Conservation (phyloP, 2,329 filamentous ascomycete species). For the Cadophora luteo-olivacea region DNA sequence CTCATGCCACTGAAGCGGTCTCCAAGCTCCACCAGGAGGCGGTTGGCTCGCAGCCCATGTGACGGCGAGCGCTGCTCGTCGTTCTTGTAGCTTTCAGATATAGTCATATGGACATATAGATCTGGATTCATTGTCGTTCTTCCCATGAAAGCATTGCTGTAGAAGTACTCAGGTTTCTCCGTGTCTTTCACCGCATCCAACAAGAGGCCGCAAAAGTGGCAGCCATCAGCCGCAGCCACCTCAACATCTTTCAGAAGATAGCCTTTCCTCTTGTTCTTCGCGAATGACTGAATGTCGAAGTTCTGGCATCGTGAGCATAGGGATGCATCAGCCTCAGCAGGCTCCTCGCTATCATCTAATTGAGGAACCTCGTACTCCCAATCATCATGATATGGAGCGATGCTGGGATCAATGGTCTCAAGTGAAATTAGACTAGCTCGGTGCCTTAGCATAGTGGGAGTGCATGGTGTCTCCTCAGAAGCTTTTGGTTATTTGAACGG, state of each 20-base stretch:
- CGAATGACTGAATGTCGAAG: slow-evolving; percentile 20
- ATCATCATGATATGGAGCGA: slow-evolving; percentile 12
- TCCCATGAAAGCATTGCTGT: slow-evolving; percentile 9
- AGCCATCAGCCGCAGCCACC: slow-evolving; percentile 2
- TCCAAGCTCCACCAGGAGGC: slow-evolving; percentile 14
- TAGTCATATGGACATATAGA: slow-evolving; percentile 22
- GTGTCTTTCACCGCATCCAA: slow-evolving; percentile 19
- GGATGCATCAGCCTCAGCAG: not conserved
- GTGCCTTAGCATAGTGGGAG: not conserved
- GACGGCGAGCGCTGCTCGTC: not conserved
- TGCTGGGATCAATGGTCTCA: not conserved
- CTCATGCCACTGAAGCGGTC: slow-evolving; percentile 17
- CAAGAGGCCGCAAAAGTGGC: slow-evolving; percentile 15
- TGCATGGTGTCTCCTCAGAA: not conserved
- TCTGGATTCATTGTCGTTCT: slow-evolving; percentile 7
- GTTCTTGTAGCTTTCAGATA: slow-evolving; percentile 15
- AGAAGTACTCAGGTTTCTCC: slow-evolving; percentile 17
- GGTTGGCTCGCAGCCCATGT: not conserved
- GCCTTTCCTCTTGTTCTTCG: not conserved
- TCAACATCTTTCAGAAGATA: slow-evolving; percentile 18
- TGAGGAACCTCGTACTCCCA: slow-evolving; percentile 5
- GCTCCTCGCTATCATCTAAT: not conserved
- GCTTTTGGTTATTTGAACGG: not conserved
- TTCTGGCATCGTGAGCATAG: slow-evolving; percentile 17
- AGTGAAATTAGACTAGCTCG: slow-evolving; percentile 5